Evolutionary conservation across 257 asterid species (phyloP), one percentile per base, ranked within the genome.

Genomic region (Forsythia suspensa): DNA sequence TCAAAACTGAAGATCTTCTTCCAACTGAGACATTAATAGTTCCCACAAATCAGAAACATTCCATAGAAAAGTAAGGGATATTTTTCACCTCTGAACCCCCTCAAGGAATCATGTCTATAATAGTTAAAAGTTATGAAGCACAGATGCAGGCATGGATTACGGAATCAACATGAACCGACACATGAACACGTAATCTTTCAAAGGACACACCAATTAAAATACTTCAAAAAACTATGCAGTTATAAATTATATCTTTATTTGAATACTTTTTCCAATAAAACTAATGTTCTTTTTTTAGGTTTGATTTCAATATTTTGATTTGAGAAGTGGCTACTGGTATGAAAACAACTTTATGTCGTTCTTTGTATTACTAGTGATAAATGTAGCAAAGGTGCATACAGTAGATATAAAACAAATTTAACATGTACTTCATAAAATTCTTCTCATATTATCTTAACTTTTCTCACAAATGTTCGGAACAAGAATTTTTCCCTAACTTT

Each of bases 1-100:
- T 95, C 85, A 95, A 83, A 61, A 80, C 90, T 70, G 97, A 87
- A 76, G 99, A 88, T 77, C 89, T 88, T 80, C 90, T 84, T 77
- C 98, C 99, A 82, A 84, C 99, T 95, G 84, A 82, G 76, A 57
- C 44, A 69, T 63, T 43, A 44, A 72, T 2, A 74, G 67, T 21
- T 79, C 21, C 74, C 66, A 80, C 21, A 77, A 74, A 83, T 80
- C 74, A 82, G 77, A 75, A 79, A 78, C 67, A 75, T 39, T 40
- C 44, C 16, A 70, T 21, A 24, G 9, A 70, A 81, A 79, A 71
- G 29, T 38, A 79, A 36, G 34, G 37, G 13, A 70, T 67, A 51
- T 4, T 37, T n/a, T 46, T 20, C 61, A 43, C 29, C 20, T 61
- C 40, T 63, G 8, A 29, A 63, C 40, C 70, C 40, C 39, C 40